Conservation (phyloP, 768 basidiomycete genomes). For the Gymnopilus junonius region DNA sequence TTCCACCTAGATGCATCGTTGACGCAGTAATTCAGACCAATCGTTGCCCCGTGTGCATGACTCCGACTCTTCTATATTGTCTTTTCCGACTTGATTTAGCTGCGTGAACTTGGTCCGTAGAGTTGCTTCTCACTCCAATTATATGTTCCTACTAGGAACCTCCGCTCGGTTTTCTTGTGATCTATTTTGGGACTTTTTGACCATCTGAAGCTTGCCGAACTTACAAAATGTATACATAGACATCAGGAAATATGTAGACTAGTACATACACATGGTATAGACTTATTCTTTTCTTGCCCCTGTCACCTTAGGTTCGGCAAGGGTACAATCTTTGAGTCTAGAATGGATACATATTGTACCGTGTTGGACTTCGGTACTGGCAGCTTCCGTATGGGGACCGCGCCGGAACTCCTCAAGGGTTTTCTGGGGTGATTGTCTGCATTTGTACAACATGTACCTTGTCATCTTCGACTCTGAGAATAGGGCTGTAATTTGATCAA, state of each 20-base stretch:
- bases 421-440: too few relatives aligned
- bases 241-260: background rate
- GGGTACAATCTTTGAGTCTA: background rate
- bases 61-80: slow-evolving; percentile 56
- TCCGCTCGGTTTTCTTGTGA: background rate
- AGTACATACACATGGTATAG: background rate
- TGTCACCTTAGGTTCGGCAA: background rate
- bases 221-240: background rate
- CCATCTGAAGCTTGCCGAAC: background rate
- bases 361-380: too few relatives aligned
- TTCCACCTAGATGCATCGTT: slow-evolving; percentile 52
- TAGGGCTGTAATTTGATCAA: too few relatives aligned
- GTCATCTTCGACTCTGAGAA: too few relatives aligned
- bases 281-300: background rate
- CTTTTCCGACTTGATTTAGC: slow-evolving; percentile 57
- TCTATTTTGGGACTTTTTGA: background rate
- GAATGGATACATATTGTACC: background rate
- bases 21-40: slow-evolving; percentile 48
- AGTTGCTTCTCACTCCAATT: background rate
- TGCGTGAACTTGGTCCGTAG: slow-evolving; percentile 14
- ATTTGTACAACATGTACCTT: too few relatives aligned
- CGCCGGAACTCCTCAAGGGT: too few relatives aligned
- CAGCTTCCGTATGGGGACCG: too few relatives aligned
- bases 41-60: slow-evolving; percentile 56
- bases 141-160: background rate